phyloP scores from a whole-genome alignment of 129 eudicot genomes.

The Gnaphalium uliginosum region DNA sequence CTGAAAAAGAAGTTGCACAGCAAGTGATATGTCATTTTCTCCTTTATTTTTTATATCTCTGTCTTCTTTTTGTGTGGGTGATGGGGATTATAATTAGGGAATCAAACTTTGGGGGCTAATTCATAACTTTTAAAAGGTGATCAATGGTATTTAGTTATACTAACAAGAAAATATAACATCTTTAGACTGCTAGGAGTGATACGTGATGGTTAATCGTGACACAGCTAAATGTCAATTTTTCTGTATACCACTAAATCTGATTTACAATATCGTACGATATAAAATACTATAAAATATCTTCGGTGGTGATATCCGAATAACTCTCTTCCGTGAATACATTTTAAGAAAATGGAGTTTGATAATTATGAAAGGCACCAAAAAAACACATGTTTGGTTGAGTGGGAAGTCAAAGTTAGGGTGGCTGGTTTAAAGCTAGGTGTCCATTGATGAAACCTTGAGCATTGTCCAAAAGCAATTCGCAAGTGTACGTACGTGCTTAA shows the following conservation, averaged over 20 bases:
- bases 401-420: not conserved
- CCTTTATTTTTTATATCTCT: not conserved
- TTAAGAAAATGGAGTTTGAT: not conserved
- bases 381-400: not conserved
- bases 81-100: not conserved
- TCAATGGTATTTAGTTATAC: not conserved
- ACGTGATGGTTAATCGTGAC: no score
- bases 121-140: not conserved
- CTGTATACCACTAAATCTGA: no score
- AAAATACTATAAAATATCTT: no score
- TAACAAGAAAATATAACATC: not conserved
- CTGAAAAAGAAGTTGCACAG: not conserved
- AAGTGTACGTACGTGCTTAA: no score
- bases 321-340: no score
- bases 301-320: no score
- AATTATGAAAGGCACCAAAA: not conserved
- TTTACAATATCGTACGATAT: no score
- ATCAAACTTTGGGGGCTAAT: not conserved
- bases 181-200: no score
- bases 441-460: slow-evolving; percentile 12
- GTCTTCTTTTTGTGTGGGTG: not conserved
- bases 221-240: no score
- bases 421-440: slow-evolving; percentile 14
- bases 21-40: not conserved
- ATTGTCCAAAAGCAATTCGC: not conserved